A percentile compares a stretch with the other conserved stretches of the same genome.
These are phyloP conservation scores for Rhododendron ovatum DNA, from an alignment of 148 eudicot species.

Conservation along the genomic window DNA sequence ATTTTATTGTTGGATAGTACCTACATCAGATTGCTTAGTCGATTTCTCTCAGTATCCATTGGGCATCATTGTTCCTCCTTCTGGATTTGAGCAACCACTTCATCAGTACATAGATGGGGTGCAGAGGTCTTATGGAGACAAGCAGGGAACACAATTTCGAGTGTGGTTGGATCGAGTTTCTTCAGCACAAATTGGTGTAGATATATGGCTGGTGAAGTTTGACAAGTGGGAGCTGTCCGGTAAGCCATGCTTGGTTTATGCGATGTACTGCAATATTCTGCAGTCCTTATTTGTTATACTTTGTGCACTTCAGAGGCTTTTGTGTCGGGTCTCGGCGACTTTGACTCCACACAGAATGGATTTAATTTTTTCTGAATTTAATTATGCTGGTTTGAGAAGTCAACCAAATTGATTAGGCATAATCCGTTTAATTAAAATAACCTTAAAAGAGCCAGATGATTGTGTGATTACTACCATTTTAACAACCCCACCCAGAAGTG, in stretches of 20 bases:
- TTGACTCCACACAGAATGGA: not conserved
- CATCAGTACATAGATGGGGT: conserved; percentile 31
- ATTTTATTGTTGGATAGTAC: not conserved
- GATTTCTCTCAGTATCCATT: conserved; percentile 25
- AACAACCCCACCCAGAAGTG: not conserved
- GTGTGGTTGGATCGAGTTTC: conserved; percentile 37
- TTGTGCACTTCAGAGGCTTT: not conserved
- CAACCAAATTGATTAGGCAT: not conserved
- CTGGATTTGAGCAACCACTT: conserved; percentile 32
- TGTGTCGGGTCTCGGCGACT: not conserved
- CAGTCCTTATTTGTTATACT: not conserved
- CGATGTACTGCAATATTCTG: not conserved
- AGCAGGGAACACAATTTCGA: conserved; percentile 33
- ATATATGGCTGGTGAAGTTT: conserved; percentile 56
- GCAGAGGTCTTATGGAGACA: conserved; percentile 32
- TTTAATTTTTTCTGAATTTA: not conserved
- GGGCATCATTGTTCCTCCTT: conserved; percentile 32
- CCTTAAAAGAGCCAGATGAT: not conserved
- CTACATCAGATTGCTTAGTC: not conserved
- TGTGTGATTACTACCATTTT: not conserved
- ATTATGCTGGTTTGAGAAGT: not conserved
- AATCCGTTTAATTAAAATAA: not conserved
- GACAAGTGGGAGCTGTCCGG: conserved; percentile 60
- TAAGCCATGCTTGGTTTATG: conserved; percentile 7
- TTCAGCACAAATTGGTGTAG: conserved; percentile 45